Conservation (phyloP, 2,329 filamentous ascomycete genomes). For the Aspergillus nomiae region DNA sequence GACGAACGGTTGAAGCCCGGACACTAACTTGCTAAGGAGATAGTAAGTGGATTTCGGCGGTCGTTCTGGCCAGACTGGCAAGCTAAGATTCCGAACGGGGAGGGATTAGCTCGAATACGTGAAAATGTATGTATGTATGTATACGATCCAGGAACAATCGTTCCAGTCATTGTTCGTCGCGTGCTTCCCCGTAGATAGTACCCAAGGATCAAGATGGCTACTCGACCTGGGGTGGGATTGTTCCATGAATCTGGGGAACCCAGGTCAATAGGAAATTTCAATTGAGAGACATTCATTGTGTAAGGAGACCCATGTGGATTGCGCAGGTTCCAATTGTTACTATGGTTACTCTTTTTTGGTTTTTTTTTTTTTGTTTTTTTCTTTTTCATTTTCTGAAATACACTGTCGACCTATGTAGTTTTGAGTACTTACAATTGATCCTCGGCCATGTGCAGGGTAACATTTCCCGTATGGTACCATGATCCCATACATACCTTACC, state of each 20-base stretch:
- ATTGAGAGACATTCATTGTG: conserved; percentile 4
- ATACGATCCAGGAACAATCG: neutral
- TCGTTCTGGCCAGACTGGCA: conserved; percentile 9
- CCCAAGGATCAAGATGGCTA: neutral
- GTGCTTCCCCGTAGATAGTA: neutral
- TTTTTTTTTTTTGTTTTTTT: neutral
- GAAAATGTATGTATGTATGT: neutral
- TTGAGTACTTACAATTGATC: neutral
- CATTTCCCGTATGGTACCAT: neutral
- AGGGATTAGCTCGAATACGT: neutral
- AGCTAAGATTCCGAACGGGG: conserved; percentile 1
- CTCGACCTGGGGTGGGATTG: neutral
- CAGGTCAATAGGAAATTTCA: neutral
- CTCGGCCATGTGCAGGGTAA: neutral
- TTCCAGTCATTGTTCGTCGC: neutral
- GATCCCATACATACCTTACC: neutral
- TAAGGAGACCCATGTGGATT: conserved; percentile 5
- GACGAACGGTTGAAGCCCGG: conserved; percentile 12
- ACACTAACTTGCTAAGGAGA: conserved; percentile 4
- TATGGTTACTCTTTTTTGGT: conserved; percentile 1
- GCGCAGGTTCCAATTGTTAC: conserved; percentile 5
- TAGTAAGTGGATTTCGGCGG: conserved; percentile 1
- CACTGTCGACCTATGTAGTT: neutral
- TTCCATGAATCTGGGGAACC: neutral
- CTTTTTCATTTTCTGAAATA: neutral